These are phyloP conservation scores for Ligustrum vulgare DNA, from an alignment of 257 asterid species.

Conservation along the genomic window DNA sequence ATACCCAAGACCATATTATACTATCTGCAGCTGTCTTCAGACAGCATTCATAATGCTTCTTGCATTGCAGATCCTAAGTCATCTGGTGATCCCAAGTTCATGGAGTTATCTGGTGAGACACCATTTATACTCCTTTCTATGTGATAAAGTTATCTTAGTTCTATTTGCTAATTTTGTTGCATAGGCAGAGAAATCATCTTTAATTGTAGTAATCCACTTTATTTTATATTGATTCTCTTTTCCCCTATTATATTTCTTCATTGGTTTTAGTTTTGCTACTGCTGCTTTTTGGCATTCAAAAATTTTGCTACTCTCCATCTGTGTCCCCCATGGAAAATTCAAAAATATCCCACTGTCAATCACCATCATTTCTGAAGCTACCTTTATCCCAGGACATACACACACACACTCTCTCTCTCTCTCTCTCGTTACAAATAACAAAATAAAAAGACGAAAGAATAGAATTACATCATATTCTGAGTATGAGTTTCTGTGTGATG, in stretches of 20 bases:
- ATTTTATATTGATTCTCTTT: neutral
- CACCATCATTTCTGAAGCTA: neutral
- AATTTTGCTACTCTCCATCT: neutral
- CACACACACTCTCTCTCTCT: too few relatives aligned
- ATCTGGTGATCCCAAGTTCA: conserved; percentile 71
- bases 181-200: conserved; percentile 1
- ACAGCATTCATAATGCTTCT: conserved; percentile 22
- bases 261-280: neutral
- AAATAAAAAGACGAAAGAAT: neutral
- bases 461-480: neutral
- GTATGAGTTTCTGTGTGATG: neutral
- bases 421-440: neutral
- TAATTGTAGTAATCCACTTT: neutral
- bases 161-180: conserved; percentile 1
- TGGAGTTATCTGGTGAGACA: conserved; percentile 76
- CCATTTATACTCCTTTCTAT: conserved; percentile 19
- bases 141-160: conserved; percentile 12
- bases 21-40: conserved; percentile 4
- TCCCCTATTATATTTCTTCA: neutral
- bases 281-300: neutral
- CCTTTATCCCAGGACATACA: neutral
- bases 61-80: conserved; percentile 75
- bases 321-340: neutral
- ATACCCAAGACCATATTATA: neutral
- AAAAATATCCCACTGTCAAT: neutral